Conservation (phyloP, 2,329 filamentous ascomycete species). For the Fusarium domesticum region DNA sequence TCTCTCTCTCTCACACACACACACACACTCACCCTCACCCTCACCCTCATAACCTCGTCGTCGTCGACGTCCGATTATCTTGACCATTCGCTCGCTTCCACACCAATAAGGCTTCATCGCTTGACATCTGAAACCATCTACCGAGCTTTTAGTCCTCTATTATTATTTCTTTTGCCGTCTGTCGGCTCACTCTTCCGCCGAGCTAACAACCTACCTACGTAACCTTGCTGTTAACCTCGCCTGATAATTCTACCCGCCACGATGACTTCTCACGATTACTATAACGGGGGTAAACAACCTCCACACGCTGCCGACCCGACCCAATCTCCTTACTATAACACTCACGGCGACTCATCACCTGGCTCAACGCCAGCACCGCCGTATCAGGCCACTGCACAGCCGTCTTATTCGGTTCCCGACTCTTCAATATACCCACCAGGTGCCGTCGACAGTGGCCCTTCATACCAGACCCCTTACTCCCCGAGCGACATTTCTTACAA, state of each 20-base stretch:
- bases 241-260: conserved; percentile 9
- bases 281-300: conserved; percentile 44
- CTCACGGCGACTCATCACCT: conserved; percentile 41
- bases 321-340: conserved; percentile 42
- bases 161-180: conserved; percentile 19
- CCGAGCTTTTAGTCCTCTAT: neutral
- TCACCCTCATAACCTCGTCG: neutral
- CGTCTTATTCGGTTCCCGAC: conserved; percentile 19
- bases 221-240: conserved; percentile 7
- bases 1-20: neutral
- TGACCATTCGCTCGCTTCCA: conserved; percentile 6
- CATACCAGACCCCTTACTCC: conserved; percentile 22
- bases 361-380: conserved; percentile 38
- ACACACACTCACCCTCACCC: too few species aligned
- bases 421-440: conserved; percentile 21
- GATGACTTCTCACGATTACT: conserved; percentile 68
- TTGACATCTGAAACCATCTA: conserved; percentile 13
- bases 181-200: conserved; percentile 13
- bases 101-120: conserved; percentile 1
- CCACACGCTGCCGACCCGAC: conserved; percentile 36
- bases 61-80: conserved; percentile 1
- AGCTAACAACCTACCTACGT: conserved; percentile 8
- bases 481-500: conserved; percentile 3
- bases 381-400: conserved; percentile 27
- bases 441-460: conserved; percentile 13